Base-by-base conservation (phyloP, 1,284 basidiomycete species). In the Ustilago trichophora region DNA sequence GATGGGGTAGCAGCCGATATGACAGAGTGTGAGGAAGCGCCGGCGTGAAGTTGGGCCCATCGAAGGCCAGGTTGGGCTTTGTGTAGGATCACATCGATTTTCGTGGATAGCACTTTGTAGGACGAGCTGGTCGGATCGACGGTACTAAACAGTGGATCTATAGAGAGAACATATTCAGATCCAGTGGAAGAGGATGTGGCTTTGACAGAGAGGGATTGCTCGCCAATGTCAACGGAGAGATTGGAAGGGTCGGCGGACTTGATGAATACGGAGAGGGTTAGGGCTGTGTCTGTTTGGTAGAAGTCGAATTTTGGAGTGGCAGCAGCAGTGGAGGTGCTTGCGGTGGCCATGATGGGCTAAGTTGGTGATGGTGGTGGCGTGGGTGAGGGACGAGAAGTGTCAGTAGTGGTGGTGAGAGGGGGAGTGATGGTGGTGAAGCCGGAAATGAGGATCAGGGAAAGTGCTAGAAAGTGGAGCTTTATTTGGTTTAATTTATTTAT, bases 231-330 rank as follows among this genome's bases (percentile, higher is more conserved):
- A 12, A 77, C 57, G 1, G 35, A 22, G 12, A 81, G 56, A 10
- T 73, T 40, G 15, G 70, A 65, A 7, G 60, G n/a, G 1, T 56
- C 54, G 1, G 60, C 64, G 8, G 68, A 58, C 52, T 77, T 77
- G 36, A 73, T 59, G 49, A 77, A 82, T 43, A 82, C 36, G 1
- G 73, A 74, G 3, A 82, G 25, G 34, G 59, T 69, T 27, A 81
- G 64, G 25, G 51, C 55, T 5, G 68, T 69, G 36, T 73, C 76
- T 0, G 80, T 81, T 59, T 82, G 80, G 51, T 80, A 82, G 49
- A 64, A 82, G 59, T 82, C 80, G 50, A 76, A 65, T n/a, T 76
- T 58, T 4, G 64, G 75, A 22, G 34, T 52, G 6, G 52, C 31
- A 1, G 51, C n/a, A n/a, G n/a, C n/a, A n/a, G n/a, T n/a, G n/a